Base-by-base conservation (phyloP, 352 stramenopile genomes). In the Phytopythium mirpurense region DNA sequence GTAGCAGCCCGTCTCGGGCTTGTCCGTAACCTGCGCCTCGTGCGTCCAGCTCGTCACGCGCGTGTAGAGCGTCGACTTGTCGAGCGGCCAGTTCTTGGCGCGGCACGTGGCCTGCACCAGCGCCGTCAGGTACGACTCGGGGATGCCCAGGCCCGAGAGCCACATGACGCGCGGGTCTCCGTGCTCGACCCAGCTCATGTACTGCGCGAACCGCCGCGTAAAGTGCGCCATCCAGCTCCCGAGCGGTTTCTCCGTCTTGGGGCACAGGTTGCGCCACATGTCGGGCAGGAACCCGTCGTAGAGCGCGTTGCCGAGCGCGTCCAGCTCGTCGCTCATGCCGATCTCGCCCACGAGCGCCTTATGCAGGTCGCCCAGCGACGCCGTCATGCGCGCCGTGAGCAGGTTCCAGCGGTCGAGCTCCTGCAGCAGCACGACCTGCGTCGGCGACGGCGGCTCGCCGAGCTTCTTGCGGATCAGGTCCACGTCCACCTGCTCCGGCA, bases 221-320 rank as follows among this genome's bases (percentile, higher is more conserved):
- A 98, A 98, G 68, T 98, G 90, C 36, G 83, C 74, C 84, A 98
- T 98, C 94, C 94, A 98, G 42, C 83, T 95, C 7, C 93, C 93
- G n/a, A 98, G 72, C 5, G 91, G 91, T 52, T 98, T 98, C 56
- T 98, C 78, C 0, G 93, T 98, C 64, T 92, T 90, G 11, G 94
- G 95, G 38, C 82, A 94, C 24, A 98, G 59, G 26, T 72, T 65
- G 11, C 84, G 74, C 95, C 95, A 98, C 52, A 96, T 87, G 31
- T 80, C 83, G 1, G 95, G 95, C 19, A 98, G 59, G 47, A 97
- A 97, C 1, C 90, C 93, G 49, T 98, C 94, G 69, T 97, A 98
- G 0, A 98, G 61, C 0, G 84, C 86, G 36, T 92, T 93, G 15
- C 87, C 94, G 2, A 98, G 75, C 5, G 83, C 79, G 53, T 98